Evolutionary conservation across 2,329 filamentous ascomycete species (phyloP).

Genomic region (Camillea tinctor): DNA sequence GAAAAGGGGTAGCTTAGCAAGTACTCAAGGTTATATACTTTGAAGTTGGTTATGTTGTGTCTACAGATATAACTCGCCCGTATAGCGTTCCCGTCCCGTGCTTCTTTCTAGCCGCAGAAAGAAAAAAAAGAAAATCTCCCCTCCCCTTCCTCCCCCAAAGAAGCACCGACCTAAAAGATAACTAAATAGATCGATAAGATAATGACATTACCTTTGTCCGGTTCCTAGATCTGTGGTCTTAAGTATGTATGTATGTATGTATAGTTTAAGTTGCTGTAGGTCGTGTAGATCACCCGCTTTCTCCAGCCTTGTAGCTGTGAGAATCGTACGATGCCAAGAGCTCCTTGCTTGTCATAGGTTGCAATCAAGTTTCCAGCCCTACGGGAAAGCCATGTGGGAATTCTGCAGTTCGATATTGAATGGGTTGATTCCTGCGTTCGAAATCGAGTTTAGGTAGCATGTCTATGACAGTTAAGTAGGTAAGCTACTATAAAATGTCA

Average conservation of each 20-base stretch:
- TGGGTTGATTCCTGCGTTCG: background rate
- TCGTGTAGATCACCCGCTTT: background rate
- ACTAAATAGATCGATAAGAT: background rate
- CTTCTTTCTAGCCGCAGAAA: background rate
- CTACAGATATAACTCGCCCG: too few relatives aligned
- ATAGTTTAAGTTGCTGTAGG: conserved; percentile 1
- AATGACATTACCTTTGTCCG: background rate
- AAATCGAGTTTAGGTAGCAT: background rate
- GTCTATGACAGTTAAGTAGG: too few relatives aligned
- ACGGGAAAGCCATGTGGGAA: background rate
- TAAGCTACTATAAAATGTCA: too few relatives aligned
- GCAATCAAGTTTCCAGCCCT: conserved; percentile 9
- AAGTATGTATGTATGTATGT: background rate
- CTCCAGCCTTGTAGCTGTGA: conserved; percentile 4
- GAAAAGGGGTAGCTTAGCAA: too few relatives aligned
- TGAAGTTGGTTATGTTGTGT: too few relatives aligned
- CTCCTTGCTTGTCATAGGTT: conserved; percentile 18
- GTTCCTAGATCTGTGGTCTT: background rate
- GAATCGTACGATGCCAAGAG: conserved; percentile 23
- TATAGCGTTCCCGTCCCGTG: too few relatives aligned
- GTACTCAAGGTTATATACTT: too few relatives aligned
- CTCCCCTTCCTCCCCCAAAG: too few relatives aligned
- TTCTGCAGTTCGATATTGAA: background rate
- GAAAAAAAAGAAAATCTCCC: background rate
- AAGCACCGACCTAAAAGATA: too few relatives aligned